Evolutionary conservation across 345 rosid genomes (phyloP).

Genomic region (Euclidium syriacum): DNA sequence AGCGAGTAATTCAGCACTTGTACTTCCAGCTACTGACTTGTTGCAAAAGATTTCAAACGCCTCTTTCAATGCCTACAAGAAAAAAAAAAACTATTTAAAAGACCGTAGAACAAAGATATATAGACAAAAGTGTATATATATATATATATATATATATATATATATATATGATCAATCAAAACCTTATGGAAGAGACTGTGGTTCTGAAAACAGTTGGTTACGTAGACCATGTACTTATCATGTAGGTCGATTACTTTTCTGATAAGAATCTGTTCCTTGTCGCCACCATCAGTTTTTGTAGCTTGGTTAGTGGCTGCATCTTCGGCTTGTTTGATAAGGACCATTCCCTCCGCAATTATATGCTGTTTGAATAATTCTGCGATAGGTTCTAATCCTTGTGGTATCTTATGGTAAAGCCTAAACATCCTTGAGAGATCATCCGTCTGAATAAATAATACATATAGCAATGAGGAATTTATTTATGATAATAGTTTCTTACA

Average conservation of each 20-base stretch:
- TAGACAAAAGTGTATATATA: too few species aligned
- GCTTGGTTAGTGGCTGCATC: constrained; percentile 46
- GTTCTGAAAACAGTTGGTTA: constrained; percentile 6
- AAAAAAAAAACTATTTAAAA: too few species aligned
- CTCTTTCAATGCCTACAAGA: constrained; percentile 28
- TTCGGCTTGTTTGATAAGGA: constrained; percentile 76
- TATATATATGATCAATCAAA: too few species aligned
- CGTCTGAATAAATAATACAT: not conserved
- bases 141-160: too few species aligned
- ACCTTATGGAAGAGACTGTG: constrained; percentile 21
- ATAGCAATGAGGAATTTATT: too few species aligned
- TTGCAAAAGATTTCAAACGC: constrained; percentile 33
- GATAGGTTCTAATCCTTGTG: constrained; percentile 63
- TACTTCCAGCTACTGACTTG: constrained; percentile 24
- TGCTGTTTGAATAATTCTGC: constrained; percentile 73
- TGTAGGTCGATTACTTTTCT: constrained; percentile 66
- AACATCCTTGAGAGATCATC: constrained; percentile 80
- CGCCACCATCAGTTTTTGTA: not conserved
- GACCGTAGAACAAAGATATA: too few species aligned
- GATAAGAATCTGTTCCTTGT: constrained; percentile 70
- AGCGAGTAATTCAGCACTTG: constrained; percentile 32
- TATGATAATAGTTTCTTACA: too few species aligned
- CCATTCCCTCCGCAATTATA: constrained; percentile 68
- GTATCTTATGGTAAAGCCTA: constrained; percentile 60
- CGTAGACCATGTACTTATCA: constrained; percentile 33